Evolutionary conservation across 2,329 filamentous ascomycete genomes (phyloP).

Genomic region (Fusarium robinianum): DNA sequence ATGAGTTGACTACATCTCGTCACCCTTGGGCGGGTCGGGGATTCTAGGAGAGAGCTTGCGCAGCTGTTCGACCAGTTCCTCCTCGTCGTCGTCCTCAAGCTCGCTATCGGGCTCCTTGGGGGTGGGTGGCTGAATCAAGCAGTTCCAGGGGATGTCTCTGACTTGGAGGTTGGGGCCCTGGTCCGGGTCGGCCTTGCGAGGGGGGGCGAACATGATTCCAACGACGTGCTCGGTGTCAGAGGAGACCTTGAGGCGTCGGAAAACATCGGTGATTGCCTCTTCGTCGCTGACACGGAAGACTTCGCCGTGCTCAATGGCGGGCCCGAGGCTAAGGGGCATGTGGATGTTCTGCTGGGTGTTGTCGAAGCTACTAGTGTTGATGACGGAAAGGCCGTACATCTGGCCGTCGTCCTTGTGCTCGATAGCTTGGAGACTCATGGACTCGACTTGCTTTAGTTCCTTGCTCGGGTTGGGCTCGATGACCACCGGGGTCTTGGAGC

Average conservation of each 20-base stretch:
- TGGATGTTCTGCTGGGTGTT: constrained; percentile 1
- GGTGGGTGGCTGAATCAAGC: constrained; percentile 1
- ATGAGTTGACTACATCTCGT: too few relatives aligned
- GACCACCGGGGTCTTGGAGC: background rate
- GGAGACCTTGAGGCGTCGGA: background rate
- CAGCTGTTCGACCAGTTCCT: background rate
- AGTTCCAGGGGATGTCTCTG: constrained; percentile 15
- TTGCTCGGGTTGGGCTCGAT: background rate
- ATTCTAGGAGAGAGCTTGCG: too few relatives aligned
- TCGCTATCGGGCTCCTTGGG: too few relatives aligned
- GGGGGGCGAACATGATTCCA: constrained; percentile 17
- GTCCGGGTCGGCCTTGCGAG: background rate
- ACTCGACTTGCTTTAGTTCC: background rate
- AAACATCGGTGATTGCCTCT: background rate
- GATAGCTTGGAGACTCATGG: constrained; percentile 11
- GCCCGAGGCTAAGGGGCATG: constrained; percentile 8
- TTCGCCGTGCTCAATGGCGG: background rate
- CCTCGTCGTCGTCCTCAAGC: background rate
- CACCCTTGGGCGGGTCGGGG: too few relatives aligned
- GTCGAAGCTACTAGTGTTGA: background rate
- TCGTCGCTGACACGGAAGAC: constrained; percentile 4
- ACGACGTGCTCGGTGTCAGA: constrained; percentile 2
- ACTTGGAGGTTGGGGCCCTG: too few relatives aligned
- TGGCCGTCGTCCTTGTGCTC: constrained; percentile 1
- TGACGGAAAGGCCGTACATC: constrained; percentile 4